Percentiles rank a stretch among this genome's conserved stretches.
phyloP scores from a whole-genome alignment of 2,329 filamentous ascomycete species.

The Exophiala bonariae region DNA sequence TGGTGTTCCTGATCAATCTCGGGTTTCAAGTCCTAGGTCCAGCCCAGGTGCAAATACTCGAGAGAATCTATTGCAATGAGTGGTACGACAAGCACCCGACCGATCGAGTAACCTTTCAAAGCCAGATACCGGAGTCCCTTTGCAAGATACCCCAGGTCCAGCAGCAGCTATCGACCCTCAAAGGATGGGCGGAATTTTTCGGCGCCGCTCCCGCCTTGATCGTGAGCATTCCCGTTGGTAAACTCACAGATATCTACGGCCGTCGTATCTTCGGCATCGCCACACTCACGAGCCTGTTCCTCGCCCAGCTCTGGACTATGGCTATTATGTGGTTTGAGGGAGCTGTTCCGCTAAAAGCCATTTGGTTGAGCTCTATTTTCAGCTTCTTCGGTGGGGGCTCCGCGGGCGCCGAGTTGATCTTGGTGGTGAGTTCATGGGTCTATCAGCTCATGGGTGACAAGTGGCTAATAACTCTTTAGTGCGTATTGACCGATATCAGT shows the following conservation, averaged over 20 bases:
- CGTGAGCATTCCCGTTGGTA: conserved; percentile 50
- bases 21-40: conserved; percentile 46
- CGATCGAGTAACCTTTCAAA: conserved; percentile 41
- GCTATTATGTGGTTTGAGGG: conserved; percentile 39
- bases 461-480: conserved; percentile 24
- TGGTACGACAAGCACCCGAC: conserved; percentile 45
- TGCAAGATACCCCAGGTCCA: conserved; percentile 53
- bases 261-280: conserved; percentile 45
- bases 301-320: conserved; percentile 21
- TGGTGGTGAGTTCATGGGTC: conserved; percentile 33
- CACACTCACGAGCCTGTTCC: conserved; percentile 34
- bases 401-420: conserved; percentile 47
- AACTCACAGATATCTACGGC: conserved; percentile 49
- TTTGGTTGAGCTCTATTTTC: conserved; percentile 50
- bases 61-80: conserved; percentile 49
- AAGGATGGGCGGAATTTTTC: conserved; percentile 52
- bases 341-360: conserved; percentile 45
- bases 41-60: conserved; percentile 50
- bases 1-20: conserved; percentile 45
- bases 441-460: background rate
- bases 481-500: conserved; percentile 54
- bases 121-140: conserved; percentile 46
- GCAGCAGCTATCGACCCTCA: conserved; percentile 50
- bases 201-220: conserved; percentile 45
- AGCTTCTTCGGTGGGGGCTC: conserved; percentile 49